Evolutionary conservation across 352 stramenopile species (phyloP).

Genomic region (Phytopythium mirpurense): DNA sequence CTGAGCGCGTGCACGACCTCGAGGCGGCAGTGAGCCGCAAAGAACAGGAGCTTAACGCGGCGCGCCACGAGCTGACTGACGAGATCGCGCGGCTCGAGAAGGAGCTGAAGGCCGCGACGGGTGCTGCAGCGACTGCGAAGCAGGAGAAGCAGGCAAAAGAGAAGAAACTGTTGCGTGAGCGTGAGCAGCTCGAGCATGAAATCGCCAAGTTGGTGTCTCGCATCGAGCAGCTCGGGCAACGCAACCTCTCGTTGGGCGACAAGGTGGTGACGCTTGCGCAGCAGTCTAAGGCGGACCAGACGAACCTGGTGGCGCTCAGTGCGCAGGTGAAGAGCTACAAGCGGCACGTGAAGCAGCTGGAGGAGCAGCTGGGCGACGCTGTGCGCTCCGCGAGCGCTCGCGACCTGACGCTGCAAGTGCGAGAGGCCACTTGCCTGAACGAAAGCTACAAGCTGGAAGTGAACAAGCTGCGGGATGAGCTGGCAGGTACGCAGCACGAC

Average conservation of each 20-base stretch:
- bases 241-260: constrained; percentile 53
- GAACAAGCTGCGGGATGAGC: constrained; percentile 27
- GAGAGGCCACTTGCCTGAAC: constrained; percentile 36
- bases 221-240: constrained; percentile 45
- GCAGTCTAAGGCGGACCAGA: constrained; percentile 56
- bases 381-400: constrained; percentile 19
- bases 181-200: constrained; percentile 48
- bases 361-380: constrained; percentile 29
- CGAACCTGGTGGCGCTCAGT: constrained; percentile 47
- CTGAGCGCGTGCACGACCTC: constrained; percentile 18
- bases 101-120: constrained; percentile 21
- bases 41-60: constrained; percentile 17
- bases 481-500: constrained; percentile 38
- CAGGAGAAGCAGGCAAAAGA: constrained; percentile 39
- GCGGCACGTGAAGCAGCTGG: constrained; percentile 37
- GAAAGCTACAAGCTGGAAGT: constrained; percentile 55
- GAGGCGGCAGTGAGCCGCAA: constrained; percentile 22
- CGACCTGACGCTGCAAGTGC: constrained; percentile 36
- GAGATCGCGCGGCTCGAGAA: constrained; percentile 25
- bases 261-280: constrained; percentile 52
- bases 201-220: constrained; percentile 41
- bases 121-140: constrained; percentile 20
- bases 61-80: constrained; percentile 4
- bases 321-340: constrained; percentile 67
- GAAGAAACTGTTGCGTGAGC: constrained; percentile 52